Percentiles rank a stretch among this genome's conserved stretches.
phyloP scores from a whole-genome alignment of 345 rosid species.

The Boechera retrofracta region DNA sequence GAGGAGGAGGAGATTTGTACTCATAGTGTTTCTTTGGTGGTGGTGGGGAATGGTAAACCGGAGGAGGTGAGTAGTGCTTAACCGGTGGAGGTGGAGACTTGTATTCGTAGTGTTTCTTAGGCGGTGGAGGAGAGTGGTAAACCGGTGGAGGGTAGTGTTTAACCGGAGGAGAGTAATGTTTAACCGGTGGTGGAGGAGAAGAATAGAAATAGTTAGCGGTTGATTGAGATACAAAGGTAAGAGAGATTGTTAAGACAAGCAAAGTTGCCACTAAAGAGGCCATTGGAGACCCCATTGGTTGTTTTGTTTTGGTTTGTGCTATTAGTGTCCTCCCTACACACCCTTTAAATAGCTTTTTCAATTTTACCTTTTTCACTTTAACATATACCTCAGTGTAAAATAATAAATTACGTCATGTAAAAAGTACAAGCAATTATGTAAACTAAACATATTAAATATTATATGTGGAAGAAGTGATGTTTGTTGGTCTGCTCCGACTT shows the following conservation, averaged over 20 bases:
- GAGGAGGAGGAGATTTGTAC: too few relatives aligned
- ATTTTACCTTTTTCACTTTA: constrained; percentile 17
- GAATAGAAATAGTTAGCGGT: constrained; percentile 43
- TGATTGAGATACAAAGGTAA: constrained; percentile 39
- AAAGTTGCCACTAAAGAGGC: constrained; percentile 44
- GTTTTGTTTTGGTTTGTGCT: constrained; percentile 33
- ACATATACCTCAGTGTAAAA: constrained; percentile 19
- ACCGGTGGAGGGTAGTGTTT: constrained; percentile 38
- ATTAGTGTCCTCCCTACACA: constrained; percentile 23
- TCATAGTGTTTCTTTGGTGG: too few relatives aligned
- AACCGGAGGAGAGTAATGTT: constrained; percentile 43
- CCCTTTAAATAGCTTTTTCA: constrained; percentile 45
- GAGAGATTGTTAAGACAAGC: constrained; percentile 42
- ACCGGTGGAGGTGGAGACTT: constrained; percentile 12
- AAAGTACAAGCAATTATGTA: constrained; percentile 28
- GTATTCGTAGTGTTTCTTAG: constrained; percentile 35
- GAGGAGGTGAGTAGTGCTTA: too few relatives aligned
- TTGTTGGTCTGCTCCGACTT: constrained; percentile 21
- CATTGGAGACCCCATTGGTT: constrained; percentile 48
- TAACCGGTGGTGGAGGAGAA: constrained; percentile 50
- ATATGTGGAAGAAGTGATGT: constrained; percentile 21
- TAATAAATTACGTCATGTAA: constrained; percentile 15
- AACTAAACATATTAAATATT: constrained; percentile 32
- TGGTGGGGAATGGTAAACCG: too few relatives aligned
- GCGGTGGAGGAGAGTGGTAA: constrained; percentile 44